Percentiles rank a stretch among this genome's conserved stretches.
Conservation (phyloP, 768 basidiomycete species). For the Calocera viscosa region DNA sequence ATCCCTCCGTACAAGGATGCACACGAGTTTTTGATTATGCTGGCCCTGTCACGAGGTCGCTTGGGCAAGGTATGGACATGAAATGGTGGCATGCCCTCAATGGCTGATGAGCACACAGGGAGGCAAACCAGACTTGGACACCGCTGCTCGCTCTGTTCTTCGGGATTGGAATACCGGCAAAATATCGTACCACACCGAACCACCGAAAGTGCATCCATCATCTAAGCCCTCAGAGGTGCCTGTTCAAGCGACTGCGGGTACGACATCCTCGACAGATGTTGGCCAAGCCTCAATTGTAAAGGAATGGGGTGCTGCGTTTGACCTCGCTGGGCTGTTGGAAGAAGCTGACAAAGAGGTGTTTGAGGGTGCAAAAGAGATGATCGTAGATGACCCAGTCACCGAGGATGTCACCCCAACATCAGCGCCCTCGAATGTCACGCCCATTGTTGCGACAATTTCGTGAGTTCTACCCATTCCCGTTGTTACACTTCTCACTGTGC, state of each 20-base stretch:
- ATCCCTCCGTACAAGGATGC: constrained; percentile 62
- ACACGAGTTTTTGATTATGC: constrained; percentile 79
- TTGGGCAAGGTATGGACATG: constrained; percentile 53
- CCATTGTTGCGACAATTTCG: too few relatives aligned
- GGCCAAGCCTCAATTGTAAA: constrained; percentile 69
- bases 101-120: constrained; percentile 37
- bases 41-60: constrained; percentile 70
- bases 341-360: constrained; percentile 74
- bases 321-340: constrained; percentile 67
- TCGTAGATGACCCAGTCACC: constrained; percentile 28
- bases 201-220: constrained; percentile 69
- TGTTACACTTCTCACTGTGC: too few relatives aligned
- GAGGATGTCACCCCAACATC: too few relatives aligned
- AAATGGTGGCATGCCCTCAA: background rate
- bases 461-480: too few relatives aligned
- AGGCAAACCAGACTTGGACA: constrained; percentile 76
- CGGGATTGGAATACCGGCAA: constrained; percentile 95
- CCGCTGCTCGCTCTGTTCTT: constrained; percentile 69
- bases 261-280: constrained; percentile 32
- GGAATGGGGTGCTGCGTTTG: constrained; percentile 64
- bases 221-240: constrained; percentile 39
- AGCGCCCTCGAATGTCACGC: too few relatives aligned
- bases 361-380: constrained; percentile 36
- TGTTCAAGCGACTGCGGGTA: background rate
- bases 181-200: constrained; percentile 75